Evolutionary conservation across 768 basidiomycete species (phyloP).

Genomic region (Hygrocybe punicea): DNA sequence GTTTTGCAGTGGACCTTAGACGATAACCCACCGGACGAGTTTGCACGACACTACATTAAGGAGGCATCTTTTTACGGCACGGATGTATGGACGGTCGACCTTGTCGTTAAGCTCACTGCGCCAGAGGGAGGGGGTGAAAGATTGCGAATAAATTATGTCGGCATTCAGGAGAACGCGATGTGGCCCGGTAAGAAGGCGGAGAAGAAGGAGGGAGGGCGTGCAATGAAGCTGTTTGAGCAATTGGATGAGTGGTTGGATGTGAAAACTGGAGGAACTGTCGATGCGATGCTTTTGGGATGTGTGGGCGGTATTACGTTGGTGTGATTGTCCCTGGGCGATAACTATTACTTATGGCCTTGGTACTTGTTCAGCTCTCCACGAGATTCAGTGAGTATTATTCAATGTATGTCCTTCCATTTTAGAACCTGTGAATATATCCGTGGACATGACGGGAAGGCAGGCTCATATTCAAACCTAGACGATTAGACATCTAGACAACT

Average conservation of each 20-base stretch:
- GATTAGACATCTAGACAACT: too few relatives aligned
- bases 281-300: conserved; percentile 65
- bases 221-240: conserved; percentile 70
- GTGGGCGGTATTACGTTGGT: conserved; percentile 58
- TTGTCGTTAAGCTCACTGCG: conserved; percentile 58
- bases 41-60: conserved; percentile 83
- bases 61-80: conserved; percentile 84
- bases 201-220: conserved; percentile 49
- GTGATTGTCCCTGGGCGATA: too few relatives aligned
- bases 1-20: conserved; percentile 84
- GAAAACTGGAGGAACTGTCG: conserved; percentile 61
- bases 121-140: conserved; percentile 23
- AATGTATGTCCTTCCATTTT: too few relatives aligned
- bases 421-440: too few relatives aligned
- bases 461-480: too few relatives aligned
- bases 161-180: conserved; percentile 79
- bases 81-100: conserved; percentile 67
- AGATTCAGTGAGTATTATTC: too few relatives aligned
- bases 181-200: conserved; percentile 69
- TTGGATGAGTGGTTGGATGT: conserved; percentile 74
- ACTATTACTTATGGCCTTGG: too few relatives aligned
- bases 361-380: too few relatives aligned
- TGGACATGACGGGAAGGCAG: too few relatives aligned
- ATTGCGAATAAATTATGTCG: conserved; percentile 70
- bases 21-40: conserved; percentile 69